These are phyloP conservation scores for Arthrobotrys megalospora DNA, from an alignment of 2,329 filamentous ascomycete genomes.

Conservation along the genomic window DNA sequence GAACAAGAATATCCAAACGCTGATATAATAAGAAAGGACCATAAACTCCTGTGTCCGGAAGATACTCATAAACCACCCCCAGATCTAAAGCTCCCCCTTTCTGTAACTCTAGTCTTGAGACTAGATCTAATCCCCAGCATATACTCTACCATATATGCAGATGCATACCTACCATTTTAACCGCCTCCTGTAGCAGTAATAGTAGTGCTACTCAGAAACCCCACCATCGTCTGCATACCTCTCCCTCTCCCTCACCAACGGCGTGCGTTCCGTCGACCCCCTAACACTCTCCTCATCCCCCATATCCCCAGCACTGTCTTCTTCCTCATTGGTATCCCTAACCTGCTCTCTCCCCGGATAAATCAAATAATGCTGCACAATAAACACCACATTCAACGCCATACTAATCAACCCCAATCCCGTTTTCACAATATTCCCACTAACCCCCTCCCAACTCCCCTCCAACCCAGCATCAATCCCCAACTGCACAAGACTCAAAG, in stretches of 20 bases:
- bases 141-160: too few species aligned
- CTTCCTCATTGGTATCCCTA: constrained; percentile 6
- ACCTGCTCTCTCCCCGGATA: constrained; percentile 70
- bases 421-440: constrained; percentile 92
- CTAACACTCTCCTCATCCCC: constrained; percentile 18
- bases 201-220: constrained; percentile 50
- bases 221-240: constrained; percentile 40
- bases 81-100: too few species aligned
- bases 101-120: too few species aligned
- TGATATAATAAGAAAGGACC: background rate
- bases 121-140: too few species aligned
- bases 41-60: background rate
- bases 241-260: constrained; percentile 32
- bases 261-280: constrained; percentile 37
- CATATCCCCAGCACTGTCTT: constrained; percentile 12
- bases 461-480: constrained; percentile 83
- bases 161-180: constrained; percentile 14
- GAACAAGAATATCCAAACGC: background rate
- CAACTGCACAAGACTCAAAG: constrained; percentile 85
- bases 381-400: constrained; percentile 87
- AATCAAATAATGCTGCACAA: constrained; percentile 87
- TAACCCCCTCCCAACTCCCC: constrained; percentile 82
- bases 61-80: background rate
- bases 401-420: constrained; percentile 87
- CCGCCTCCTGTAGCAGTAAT: background rate